Percentiles rank a stretch among this genome's conserved stretches.
Conservation (phyloP, 305 asterid genomes). For the Fraxinus floribunda region DNA sequence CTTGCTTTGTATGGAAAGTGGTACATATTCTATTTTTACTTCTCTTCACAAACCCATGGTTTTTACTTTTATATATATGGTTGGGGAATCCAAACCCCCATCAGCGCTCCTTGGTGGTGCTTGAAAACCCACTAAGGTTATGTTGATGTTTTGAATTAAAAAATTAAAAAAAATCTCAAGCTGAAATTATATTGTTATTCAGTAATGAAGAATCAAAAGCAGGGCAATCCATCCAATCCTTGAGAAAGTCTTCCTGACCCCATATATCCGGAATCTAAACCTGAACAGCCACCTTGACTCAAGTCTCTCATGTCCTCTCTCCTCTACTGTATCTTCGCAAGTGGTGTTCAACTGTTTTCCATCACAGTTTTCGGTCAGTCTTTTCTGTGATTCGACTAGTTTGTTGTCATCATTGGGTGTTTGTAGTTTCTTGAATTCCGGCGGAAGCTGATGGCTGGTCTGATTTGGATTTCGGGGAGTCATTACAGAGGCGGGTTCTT, state of each 20-base stretch:
- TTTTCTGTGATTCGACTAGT: neutral
- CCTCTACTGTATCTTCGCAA: neutral
- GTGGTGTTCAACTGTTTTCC: neutral
- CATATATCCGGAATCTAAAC: constrained; percentile 68
- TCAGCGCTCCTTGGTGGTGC: neutral
- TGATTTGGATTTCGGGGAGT: constrained; percentile 10
- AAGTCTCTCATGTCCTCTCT: constrained; percentile 52
- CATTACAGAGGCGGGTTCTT: constrained; percentile 17
- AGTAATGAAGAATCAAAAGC: constrained; percentile 42
- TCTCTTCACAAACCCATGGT: neutral
- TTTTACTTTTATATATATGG: no score
- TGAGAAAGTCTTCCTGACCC: constrained; percentile 59
- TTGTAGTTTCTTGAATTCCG: neutral
- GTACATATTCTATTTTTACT: neutral
- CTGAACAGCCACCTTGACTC: constrained; percentile 54
- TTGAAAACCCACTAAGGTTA: neutral
- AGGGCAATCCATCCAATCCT: constrained; percentile 64
- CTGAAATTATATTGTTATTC: constrained; percentile 44
- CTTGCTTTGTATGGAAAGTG: neutral
- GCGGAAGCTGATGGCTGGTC: neutral
- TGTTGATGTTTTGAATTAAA: neutral
- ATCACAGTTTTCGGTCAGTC: neutral
- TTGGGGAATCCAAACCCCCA: neutral
- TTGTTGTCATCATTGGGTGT: neutral
- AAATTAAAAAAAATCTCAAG: constrained; percentile 1